phyloP scores from a whole-genome alignment of 2,329 filamentous ascomycete species.

The Calonectria pteridis region DNA sequence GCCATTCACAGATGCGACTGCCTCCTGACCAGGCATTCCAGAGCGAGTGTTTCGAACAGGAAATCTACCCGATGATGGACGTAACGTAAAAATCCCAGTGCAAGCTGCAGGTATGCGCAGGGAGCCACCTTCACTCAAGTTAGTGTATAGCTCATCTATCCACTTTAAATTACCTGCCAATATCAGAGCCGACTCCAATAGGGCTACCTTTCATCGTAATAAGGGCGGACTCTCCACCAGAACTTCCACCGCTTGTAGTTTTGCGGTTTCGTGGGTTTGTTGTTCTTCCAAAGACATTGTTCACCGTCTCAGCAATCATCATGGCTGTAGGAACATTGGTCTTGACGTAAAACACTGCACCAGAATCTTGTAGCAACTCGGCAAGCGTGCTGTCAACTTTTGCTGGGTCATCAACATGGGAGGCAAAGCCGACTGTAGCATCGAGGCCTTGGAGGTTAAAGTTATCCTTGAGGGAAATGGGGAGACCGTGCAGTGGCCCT shows the following conservation, averaged over 20 bases:
- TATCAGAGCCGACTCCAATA: slow-evolving; percentile 74
- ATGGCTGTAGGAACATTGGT: slow-evolving; percentile 72
- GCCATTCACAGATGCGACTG: slow-evolving; percentile 73
- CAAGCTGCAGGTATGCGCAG: slow-evolving; percentile 67
- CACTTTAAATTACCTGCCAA: slow-evolving; percentile 49
- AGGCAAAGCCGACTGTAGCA: slow-evolving; percentile 73
- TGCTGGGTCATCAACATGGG: slow-evolving; percentile 70
- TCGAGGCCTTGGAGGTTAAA: slow-evolving; percentile 73
- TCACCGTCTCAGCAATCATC: slow-evolving; percentile 77
- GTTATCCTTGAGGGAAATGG: slow-evolving; percentile 78
- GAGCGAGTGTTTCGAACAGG: slow-evolving; percentile 66
- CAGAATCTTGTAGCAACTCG: slow-evolving; percentile 57
- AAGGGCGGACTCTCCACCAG: slow-evolving; percentile 75
- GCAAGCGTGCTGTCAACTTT: slow-evolving; percentile 55
- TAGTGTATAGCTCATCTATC: background rate
- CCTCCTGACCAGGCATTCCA: slow-evolving; percentile 74
- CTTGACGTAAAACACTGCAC: slow-evolving; percentile 69
- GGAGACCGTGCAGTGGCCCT: slow-evolving; percentile 76
- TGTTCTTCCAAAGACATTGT: slow-evolving; percentile 74
- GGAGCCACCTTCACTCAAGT: slow-evolving; percentile 57
- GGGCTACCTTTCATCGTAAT: slow-evolving; percentile 69
- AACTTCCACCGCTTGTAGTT: slow-evolving; percentile 73
- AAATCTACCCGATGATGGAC: slow-evolving; percentile 70
- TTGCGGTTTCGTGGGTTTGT: slow-evolving; percentile 71
- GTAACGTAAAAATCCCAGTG: slow-evolving; percentile 68